Percentiles rank a stretch among this genome's conserved stretches.
phyloP scores from a whole-genome alignment of 108 stramenopile species.

The Cylindrotheca fusiformis region DNA sequence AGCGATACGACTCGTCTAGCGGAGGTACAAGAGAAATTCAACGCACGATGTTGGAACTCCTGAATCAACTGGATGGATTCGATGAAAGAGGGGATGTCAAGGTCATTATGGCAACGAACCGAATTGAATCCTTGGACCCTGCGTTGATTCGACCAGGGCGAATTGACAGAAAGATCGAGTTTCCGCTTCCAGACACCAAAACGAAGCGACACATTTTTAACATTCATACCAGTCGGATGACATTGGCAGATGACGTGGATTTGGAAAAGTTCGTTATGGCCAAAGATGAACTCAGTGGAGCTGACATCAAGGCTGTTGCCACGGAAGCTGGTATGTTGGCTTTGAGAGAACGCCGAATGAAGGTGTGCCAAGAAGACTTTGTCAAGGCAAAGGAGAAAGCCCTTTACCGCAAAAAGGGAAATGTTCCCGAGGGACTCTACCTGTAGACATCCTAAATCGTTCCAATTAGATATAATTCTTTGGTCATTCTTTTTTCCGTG shows the following conservation, averaged over 20 bases:
- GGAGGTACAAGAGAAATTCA: conserved; percentile 98
- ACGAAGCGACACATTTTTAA: conserved; percentile 98
- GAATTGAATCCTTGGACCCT: conserved; percentile 97
- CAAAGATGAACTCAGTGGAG: conserved; percentile 98
- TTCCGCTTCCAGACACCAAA: conserved; percentile 96
- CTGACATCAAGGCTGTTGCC: conserved; percentile 99
- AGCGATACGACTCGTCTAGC: conserved; percentile 95
- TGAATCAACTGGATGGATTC: conserved; percentile 99
- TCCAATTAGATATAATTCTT: no score
- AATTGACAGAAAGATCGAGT: conserved; percentile 99
- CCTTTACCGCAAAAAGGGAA: conserved; percentile 98
- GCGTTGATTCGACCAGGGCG: conserved; percentile 98
- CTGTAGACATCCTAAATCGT: no score
- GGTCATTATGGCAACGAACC: conserved; percentile 99
- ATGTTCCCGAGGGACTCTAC: conserved; percentile 92
- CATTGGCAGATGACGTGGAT: conserved; percentile 96
- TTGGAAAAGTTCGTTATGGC: conserved; percentile 97
- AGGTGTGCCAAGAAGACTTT: conserved; percentile 96
- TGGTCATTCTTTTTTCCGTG: no score
- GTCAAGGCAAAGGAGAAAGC: conserved; percentile 99
- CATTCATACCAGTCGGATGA: conserved; percentile 95
- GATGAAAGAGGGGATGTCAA: conserved; percentile 98
- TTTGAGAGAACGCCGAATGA: conserved; percentile 98
- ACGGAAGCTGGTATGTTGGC: conserved; percentile 99
- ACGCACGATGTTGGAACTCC: conserved; percentile 98